phyloP scores from a whole-genome alignment of 2,329 filamentous ascomycete genomes.

The Aspergillus tamarii region DNA sequence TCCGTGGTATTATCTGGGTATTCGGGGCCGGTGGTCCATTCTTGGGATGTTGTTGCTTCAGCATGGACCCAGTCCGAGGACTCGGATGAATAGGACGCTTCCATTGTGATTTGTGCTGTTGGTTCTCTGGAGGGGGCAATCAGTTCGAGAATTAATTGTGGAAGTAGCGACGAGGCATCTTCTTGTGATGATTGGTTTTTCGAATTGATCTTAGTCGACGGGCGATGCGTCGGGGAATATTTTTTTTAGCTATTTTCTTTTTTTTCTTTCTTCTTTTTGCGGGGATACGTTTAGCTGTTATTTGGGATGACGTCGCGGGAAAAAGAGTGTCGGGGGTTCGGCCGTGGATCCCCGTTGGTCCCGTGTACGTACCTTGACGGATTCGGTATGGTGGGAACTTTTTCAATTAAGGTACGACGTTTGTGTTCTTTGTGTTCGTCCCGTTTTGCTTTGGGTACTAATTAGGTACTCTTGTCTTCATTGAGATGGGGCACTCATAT shows the following conservation, averaged over 20 bases:
- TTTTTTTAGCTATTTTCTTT: neutral
- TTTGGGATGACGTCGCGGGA: constrained; percentile 1
- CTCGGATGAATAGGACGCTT: neutral
- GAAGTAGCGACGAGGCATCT: neutral
- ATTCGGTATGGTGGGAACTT: neutral
- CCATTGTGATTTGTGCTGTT: neutral
- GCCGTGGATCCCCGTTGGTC: neutral
- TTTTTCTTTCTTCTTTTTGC: neutral
- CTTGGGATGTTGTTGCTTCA: neutral
- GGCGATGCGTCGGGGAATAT: neutral
- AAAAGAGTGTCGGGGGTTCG: neutral
- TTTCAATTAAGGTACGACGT: neutral
- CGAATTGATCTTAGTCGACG: neutral
- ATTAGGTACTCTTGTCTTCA: neutral
- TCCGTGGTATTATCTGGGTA: neutral
- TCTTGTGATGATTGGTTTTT: neutral
- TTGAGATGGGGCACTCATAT: neutral
- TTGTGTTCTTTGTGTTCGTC: neutral
- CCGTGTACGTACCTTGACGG: neutral
- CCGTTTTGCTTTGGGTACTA: neutral
- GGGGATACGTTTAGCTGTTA: neutral
- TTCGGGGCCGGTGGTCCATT: neutral
- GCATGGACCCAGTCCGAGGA: neutral
- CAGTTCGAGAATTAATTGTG: neutral
- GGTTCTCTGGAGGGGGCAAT: neutral